phyloP scores from a whole-genome alignment of 371 early-diverging fungal species.

The Rhizomucor pusillus region DNA sequence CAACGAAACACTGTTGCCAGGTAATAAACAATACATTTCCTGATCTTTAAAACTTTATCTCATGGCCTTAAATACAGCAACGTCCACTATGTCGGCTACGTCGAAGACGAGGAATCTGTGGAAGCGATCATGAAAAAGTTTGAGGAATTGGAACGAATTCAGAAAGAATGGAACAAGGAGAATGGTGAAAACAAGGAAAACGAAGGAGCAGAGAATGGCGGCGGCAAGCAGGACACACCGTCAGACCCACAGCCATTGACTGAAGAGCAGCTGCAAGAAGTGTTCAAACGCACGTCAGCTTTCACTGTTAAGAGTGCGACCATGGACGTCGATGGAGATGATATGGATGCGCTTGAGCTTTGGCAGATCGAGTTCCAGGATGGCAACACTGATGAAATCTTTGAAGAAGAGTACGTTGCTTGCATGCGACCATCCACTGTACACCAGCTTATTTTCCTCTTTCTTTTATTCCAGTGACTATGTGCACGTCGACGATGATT shows the following conservation, averaged over 20 bases:
- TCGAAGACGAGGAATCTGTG: slow-evolving; percentile 92
- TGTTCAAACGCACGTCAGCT: slow-evolving; percentile 84
- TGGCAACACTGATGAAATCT: slow-evolving; percentile 64
- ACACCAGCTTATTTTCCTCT: neutral
- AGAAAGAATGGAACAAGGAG: slow-evolving; percentile 66
- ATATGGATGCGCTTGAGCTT: slow-evolving; percentile 71
- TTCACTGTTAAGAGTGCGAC: slow-evolving; percentile 82
- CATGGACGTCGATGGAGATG: slow-evolving; percentile 58
- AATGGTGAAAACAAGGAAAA: slow-evolving; percentile 11
- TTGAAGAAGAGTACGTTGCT: slow-evolving; percentile 74
- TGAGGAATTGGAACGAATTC: slow-evolving; percentile 87
- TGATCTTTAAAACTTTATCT: neutral
- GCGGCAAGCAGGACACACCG: slow-evolving; percentile 4
- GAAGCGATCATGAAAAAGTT: slow-evolving; percentile 97
- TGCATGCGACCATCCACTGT: neutral
- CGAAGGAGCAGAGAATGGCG: neutral
- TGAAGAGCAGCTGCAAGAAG: slow-evolving; percentile 82
- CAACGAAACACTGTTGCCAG: slow-evolving; percentile 26
- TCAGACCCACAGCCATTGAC: slow-evolving; percentile 48
- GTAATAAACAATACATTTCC: slow-evolving; percentile 16
- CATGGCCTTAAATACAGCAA: slow-evolving; percentile 45
- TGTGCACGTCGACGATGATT: slow-evolving; percentile 78
- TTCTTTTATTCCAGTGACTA: slow-evolving; percentile 55
- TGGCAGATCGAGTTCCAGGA: slow-evolving; percentile 75
- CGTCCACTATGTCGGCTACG: slow-evolving; percentile 92